Evolutionary conservation across 768 basidiomycete genomes (phyloP), one percentile per base, ranked within the genome.

Genomic region (Phlebiopsis gigantea): DNA sequence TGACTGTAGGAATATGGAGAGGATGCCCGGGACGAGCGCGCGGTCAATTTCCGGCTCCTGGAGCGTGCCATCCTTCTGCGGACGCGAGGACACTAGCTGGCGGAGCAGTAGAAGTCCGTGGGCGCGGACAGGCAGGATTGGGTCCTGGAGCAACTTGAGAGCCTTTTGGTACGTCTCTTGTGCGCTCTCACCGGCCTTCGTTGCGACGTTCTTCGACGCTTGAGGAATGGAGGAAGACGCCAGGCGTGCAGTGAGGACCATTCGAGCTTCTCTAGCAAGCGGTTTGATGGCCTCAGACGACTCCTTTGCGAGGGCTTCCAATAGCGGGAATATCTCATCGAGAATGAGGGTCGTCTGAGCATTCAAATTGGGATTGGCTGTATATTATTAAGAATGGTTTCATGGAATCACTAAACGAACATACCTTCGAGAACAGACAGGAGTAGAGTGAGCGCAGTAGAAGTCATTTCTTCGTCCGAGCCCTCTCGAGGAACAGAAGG

Each of bases 101-200:
- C 88, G 84, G 21, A 98, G 78, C 22, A 94, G 76, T 34, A 92
- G 75, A 2, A 98, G 75, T 5, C 96, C 96, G 66, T 98, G 94
- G 0, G 92, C 96, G 46, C 95, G 87, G 41, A 98, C 94, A 21
- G 96, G 95, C 9, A 98, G 77, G 31, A 96, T 83, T 1, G 92
- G 88, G 69, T 98, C 96, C 70, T 94, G 90, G 10, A 98, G 74
- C 24, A 95, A 80, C 61, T 86, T 88, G 17, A 98, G 76, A 2
- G 94, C 92, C 62, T 88, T 87, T 64, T 93, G 92, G 69, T 97
- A 98, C 6, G 75, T 80, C 47, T 83, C 84, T 54, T 84, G 83
- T 4, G 81, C 72, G 17, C 63, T 63, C 28, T 79, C 77, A 46
- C 78, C 73, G 49, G 69, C 70, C 5, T 56, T 59, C n/a, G 57